Base-by-base conservation (phyloP, 192 early-diverging fungal genomes). In the Glomus cerebriforme region DNA sequence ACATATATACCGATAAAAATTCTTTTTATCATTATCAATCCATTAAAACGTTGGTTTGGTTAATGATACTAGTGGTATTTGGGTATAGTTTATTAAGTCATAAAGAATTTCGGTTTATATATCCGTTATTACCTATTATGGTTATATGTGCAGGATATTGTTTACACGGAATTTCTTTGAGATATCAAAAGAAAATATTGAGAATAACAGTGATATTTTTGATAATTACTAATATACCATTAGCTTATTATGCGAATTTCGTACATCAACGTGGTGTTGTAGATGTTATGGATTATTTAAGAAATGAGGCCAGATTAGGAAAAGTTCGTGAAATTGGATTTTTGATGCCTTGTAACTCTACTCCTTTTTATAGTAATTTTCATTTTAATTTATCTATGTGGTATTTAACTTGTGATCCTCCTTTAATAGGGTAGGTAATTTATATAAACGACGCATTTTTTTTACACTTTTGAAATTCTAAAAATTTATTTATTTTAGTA, bases 331-430 rank as follows among this genome's bases (percentile, higher is more conserved):
- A 86, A 24, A 84, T 96, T 13, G 87, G 92, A 2, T 93, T 97
- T 75, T 80, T 98, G 45, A 98, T 97, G 95, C 98, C 98, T 8
- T 99, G 98, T 74, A 97, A 99, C 80, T 99, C 97, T 6, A 97
- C 98, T 3, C 98, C 97, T n/a, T 97, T 89, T 82, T 92, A 97
- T 72, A 93, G 93, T 59, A 88, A 93, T 82, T 26, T 98, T 7
- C 97, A 98, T 77, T 75, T 92, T 15, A 84, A 89, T 17, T 13
- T 81, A 27, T 9, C 75, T 9, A 91, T 97, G 91, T 90, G 93
- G 86, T 96, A 96, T 74, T 82, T 99, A 54, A 93, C 93, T 8
- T 99, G 97, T 83, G 96, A 97, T 59, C 98, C 98, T 31, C 97
- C 96, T 3, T 79, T 97, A 32, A 81, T 54, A 2, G 13, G 81